Evolutionary conservation across 2,329 filamentous ascomycete species (phyloP).

Genomic region (Neonectria coccinea): DNA sequence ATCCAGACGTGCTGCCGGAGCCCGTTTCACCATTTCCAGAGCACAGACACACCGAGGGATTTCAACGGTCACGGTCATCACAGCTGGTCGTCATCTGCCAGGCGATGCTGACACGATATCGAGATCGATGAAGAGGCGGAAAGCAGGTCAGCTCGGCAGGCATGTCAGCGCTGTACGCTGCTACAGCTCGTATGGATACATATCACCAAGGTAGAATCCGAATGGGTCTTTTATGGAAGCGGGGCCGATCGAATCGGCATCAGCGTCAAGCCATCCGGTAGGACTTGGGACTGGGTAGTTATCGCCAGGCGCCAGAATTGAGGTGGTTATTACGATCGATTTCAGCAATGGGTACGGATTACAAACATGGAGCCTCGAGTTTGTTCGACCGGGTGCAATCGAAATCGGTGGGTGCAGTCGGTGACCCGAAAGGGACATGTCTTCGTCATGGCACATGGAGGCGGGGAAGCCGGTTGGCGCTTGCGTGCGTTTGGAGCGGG

Average conservation of each 20-base stretch:
- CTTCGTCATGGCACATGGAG: slow-evolving; percentile 43
- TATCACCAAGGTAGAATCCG: background rate
- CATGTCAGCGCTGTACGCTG: background rate
- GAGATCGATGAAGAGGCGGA: background rate
- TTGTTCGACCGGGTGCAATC: slow-evolving; percentile 7
- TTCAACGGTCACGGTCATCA: background rate
- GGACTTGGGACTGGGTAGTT: background rate
- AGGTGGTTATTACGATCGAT: background rate
- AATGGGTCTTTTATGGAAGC: background rate
- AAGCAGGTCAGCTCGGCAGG: background rate
- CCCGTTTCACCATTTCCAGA: slow-evolving; percentile 15
- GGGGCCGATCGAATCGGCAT: background rate
- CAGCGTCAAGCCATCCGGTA: background rate
- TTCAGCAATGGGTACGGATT: background rate
- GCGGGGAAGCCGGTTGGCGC: slow-evolving; percentile 37
- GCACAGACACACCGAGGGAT: background rate
- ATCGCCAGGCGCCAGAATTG: background rate
- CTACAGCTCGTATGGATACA: background rate
- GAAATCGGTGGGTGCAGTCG: slow-evolving; percentile 8
- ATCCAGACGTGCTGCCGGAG: slow-evolving; percentile 16
- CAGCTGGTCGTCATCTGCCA: background rate
- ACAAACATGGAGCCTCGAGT: background rate
- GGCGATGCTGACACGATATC: background rate
- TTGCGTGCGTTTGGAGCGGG: slow-evolving; percentile 25
- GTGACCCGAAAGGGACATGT: slow-evolving; percentile 31